phyloP scores from a whole-genome alignment of 106 monocot genomes.

The Cymbidium sinense region DNA sequence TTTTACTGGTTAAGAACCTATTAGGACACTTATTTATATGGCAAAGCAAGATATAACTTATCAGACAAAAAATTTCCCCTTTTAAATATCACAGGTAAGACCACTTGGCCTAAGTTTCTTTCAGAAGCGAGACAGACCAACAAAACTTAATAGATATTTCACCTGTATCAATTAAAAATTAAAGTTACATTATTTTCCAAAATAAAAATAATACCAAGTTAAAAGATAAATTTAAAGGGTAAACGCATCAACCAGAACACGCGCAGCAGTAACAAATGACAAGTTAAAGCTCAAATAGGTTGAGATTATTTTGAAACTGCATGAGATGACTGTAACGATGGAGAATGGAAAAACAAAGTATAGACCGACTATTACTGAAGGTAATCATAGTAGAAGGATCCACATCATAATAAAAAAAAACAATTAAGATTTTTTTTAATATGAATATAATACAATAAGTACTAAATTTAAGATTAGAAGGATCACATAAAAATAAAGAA shows the following conservation, averaged over 20 bases:
- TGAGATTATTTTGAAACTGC: no score
- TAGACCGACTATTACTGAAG: no score
- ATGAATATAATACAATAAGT: no score
- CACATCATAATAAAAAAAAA: no score
- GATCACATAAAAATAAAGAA: no score
- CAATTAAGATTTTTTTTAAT: no score
- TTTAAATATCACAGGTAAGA: not conserved
- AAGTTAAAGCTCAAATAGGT: not conserved
- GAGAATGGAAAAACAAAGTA: no score
- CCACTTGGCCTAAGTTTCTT: not conserved
- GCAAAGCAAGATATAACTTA: not conserved
- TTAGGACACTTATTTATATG: not conserved
- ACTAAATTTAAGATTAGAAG: no score
- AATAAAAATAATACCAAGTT: not conserved
- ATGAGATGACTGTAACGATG: no score
- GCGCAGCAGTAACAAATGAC: not conserved
- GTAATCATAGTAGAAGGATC: no score
- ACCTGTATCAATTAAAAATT: not conserved
- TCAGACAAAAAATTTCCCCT: not conserved
- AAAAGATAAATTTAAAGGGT: not conserved
- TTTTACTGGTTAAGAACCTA: not conserved
- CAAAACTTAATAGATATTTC: not conserved
- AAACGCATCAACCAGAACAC: not conserved
- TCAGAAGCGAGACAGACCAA: not conserved
- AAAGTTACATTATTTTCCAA: not conserved